These are phyloP conservation scores for Ilyonectria robusta DNA, from an alignment of 2,329 filamentous ascomycete genomes.

Conservation along the genomic window DNA sequence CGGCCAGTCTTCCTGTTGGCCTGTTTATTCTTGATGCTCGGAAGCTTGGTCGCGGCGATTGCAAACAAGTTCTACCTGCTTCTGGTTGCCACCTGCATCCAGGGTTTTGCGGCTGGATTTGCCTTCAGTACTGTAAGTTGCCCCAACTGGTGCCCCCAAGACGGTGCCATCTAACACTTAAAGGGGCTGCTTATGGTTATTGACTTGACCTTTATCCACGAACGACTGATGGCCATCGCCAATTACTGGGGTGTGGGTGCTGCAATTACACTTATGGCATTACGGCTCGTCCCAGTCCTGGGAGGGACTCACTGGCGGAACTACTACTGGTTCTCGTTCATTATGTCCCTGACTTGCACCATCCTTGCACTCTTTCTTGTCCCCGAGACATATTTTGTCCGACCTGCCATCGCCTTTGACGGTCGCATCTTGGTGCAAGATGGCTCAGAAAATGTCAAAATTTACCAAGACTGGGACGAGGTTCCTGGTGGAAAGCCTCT, in stretches of 20 bases:
- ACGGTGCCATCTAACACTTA: not conserved
- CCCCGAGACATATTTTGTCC: constrained; percentile 16
- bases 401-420: constrained; percentile 10
- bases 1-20: constrained; percentile 2
- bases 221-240: constrained; percentile 5
- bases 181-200: constrained; percentile 8
- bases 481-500: constrained; percentile 3
- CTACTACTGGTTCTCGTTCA: not conserved
- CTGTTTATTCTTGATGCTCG: not conserved
- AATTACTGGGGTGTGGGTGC: not conserved
- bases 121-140: constrained; percentile 3
- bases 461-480: constrained; percentile 12
- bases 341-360: not conserved
- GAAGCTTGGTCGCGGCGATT: not conserved
- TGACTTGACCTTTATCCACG: constrained; percentile 14
- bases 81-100: not conserved
- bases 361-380: constrained; percentile 3
- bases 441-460: constrained; percentile 3
- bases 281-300: constrained; percentile 1
- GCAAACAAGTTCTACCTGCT: not conserved
- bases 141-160: not conserved
- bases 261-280: not conserved
- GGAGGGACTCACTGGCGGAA: not conserved
- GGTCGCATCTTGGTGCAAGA: constrained; percentile 11
- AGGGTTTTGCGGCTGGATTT: not conserved